Base-by-base conservation (phyloP, 805 yeast species). In the Saccharomyces paradoxus region DNA sequence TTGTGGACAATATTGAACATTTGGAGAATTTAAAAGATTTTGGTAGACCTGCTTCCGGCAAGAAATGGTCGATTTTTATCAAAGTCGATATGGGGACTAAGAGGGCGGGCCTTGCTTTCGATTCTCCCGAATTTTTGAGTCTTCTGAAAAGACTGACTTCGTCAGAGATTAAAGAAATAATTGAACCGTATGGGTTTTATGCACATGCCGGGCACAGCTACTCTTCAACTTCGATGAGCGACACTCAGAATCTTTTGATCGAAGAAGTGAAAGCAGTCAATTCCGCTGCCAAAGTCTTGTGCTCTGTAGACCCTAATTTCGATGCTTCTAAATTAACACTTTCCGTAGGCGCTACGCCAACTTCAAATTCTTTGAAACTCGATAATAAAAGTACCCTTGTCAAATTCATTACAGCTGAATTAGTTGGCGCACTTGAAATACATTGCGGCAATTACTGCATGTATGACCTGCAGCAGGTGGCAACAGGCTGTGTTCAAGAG, bases 311-410 rank as follows among this genome's bases (percentile, higher is more conserved):
- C 17, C 64, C 70, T 1, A 58, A 63, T 1, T 54, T 77, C 4
- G 76, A 76, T 51, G 50, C 66, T 1, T 58, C 73, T 44, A 60
- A 71, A 21, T 69, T 86, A 29, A 74, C 74, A 6, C 70, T 87
- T 1, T 85, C 92, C 0, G 87, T 86, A 26, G 95, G 95, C 24
- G 90, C 94, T 1, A 86, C 95, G 0, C 94, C 94, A 48, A 87
- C 92, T 0, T 81, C 87, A 4, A 88, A 84, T 63, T 79, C 87
- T 0, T 73, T 27, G 71, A 71, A 56, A 29, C 53, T 52, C 49
- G 62, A 55, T 14, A 53, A 55, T 10, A 52, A 54, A 14, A 54
- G 49, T 37, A 53, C 32, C 48, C 60, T 55, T 13, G 44, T 32
- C 22, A 50, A 51, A 24, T 52, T 51, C 22, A 48, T 63, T 13